Base-by-base conservation (phyloP, 345 rosid genomes). In the Salix dunnii region DNA sequence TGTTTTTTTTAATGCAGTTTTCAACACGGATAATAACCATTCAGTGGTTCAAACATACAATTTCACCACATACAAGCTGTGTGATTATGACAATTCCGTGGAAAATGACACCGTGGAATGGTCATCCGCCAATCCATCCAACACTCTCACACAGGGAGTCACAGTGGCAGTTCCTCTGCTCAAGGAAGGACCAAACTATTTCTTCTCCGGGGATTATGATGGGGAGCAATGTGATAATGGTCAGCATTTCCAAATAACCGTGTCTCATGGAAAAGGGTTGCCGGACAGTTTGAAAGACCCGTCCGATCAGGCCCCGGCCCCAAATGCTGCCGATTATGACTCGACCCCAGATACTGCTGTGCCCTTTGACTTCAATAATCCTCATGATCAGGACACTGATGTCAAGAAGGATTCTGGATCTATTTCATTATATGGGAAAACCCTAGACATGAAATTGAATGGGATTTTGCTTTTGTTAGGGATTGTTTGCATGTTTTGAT, bases 21-120 rank as follows among this genome's bases (percentile, higher is more conserved):
- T 96, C 68, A 91, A 92, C 83, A 93, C 99, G n/a, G 89, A 96
- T 51, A 93, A 72, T 62, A 96, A 93, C 80, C 99, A 93, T 80
- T 92, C 99, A 2, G 91, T 96, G 18, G 87, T 92, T 21, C 96
- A 92, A 35, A 96, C 99, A 10, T 91, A 90, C 88, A 92, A 92
- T 72, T 17, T 72, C 70, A 91, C 97, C 49, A 92, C 91, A 0
- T 93, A 91, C 87, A 84, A 86, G 72, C 73, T 76, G 20, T 96
- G 99, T 68, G 93, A 96, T 66, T 85, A 89, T 81, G 86, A 86
- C 25, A 83, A 92, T 27, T 77, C 86, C 21, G 61, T 74, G n/a
- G 87, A 83, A 77, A 86, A 79, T 7, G 91, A 86, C 66, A 93
- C 94, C 18, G 81, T 40, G 11, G 80, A 85, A 30, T 96, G 99